Conservation (phyloP, 805 yeast species). For the Schizosaccharomyces cryophilus region DNA sequence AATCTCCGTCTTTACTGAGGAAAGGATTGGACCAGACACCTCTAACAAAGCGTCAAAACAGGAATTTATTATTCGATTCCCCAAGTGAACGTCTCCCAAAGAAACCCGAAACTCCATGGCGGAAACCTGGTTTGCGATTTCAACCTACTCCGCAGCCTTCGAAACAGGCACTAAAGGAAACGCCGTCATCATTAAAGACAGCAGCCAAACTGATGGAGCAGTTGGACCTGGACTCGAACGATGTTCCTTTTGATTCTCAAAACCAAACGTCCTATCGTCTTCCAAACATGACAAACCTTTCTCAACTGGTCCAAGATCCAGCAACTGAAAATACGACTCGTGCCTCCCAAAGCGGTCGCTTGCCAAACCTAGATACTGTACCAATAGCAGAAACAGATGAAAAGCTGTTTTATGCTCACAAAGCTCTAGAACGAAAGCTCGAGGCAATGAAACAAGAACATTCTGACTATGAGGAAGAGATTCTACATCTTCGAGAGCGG, state of each 20-base stretch:
- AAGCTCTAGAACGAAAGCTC: background rate
- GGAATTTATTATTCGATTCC: background rate
- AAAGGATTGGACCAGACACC: background rate
- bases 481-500: background rate
- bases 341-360: background rate
- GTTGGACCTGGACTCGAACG: background rate
- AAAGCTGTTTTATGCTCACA: background rate
- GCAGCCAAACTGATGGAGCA: background rate
- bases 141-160: background rate
- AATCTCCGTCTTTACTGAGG: background rate
- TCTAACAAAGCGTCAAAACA: background rate
- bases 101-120: background rate
- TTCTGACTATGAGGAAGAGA: background rate
- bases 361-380: background rate
- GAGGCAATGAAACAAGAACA: background rate
- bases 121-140: background rate
- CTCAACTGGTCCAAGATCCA: background rate
- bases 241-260: background rate
- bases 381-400: background rate
- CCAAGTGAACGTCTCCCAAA: background rate
- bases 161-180: background rate
- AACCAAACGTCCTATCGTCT: background rate
- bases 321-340: background rate
- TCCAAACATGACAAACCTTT: background rate
- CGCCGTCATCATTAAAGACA: background rate